Base-by-base conservation (phyloP, 352 stramenopile species). In the Globisporangium camurandrum region DNA sequence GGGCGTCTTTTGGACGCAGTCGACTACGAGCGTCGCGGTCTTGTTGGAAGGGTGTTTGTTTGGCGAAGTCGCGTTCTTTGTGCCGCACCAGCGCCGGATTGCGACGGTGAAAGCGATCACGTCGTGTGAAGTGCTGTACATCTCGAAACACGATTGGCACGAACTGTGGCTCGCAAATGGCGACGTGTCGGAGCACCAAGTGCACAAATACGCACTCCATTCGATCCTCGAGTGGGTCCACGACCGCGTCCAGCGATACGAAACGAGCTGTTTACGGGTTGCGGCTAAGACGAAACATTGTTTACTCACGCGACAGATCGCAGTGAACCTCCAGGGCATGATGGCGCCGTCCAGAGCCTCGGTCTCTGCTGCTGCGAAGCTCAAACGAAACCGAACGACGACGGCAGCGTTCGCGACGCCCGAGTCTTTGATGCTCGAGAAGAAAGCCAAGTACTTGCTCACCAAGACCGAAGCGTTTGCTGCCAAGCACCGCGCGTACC, bases 41-140 rank as follows among this genome's bases (percentile, higher is more conserved):
- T 56, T 90, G 0, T 66, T 86, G 51, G 62, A 83, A 27, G 71
- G 72, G 4, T 77, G 70, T 12, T 33, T 88, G 14, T 90, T 90
- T 38, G 79, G 79, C 0, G 79, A 90, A 51, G 40, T 88, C 14
- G 71, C 65, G 2, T 86, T 90, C 53, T 88, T 90, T 44, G 26
- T 92, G 2, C 62, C 71, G 0, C 48, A 52, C 0, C 76, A 90
- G 24, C 69, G 62, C n/a, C 66, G 79, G 1, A 63, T 85, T 22
- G 79, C 76, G 17, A 85, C 66, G 0, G 76, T 90, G 9, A 70
- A 74, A 24, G 74, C 79, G 0, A 75, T 66, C 0, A 78, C 67
- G 3, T 71, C 73, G 0, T 90, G 76, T 33, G 78, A 87, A 46
- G 67, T 89, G 1, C 49, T 89, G 0, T 63, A 81, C 47, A 69